Base-by-base conservation (phyloP, 345 rosid species). In the Linum usitatissimum region DNA sequence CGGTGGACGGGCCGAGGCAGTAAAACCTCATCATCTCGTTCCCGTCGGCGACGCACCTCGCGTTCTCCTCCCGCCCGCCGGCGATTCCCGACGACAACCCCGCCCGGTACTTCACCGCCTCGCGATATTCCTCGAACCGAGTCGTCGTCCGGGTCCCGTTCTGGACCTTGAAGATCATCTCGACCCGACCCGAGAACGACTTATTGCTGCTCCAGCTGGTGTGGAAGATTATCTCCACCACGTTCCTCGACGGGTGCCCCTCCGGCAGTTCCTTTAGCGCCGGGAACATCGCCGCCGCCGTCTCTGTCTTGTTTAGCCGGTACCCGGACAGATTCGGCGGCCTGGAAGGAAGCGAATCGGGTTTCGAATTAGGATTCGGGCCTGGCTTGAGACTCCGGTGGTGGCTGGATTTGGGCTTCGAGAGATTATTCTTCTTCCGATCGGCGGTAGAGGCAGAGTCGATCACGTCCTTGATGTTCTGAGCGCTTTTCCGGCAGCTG, bases 11-110 rank as follows among this genome's bases (percentile, higher is more conserved):
- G 3, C 99, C 99, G 58, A 84, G 64, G 67, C 88, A 85, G 20
- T 83, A 81, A 67, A 93, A 93, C 75, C 97, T 82, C 99, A 93
- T 93, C 54, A 89, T 84, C 80, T 93, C 99, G 70, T 93, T 93
- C 30, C 99, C 99, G 40, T 93, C 99, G 5, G 99, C 97, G 1
- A 78, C 75, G 66, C 94, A 89, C 76, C 99, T 74, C 9, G 87
- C 91, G 56, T 83, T 83, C 69, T 84, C 95, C 69, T 84, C 93
- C 78, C 81, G 69, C 42, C 81, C 56, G 39, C 67, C 70, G 18
- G 59, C 74, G 5, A 49, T 18, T 12, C 28, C 28, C 28, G 70
- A 6, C 66, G 67, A 66, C 45, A 78, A 77, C 13, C 70, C 79
- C 42, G 89, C 81, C 1, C 83, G 79, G 6, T 70, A 65, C 73